Evolutionary conservation across 202 grass and related monocot genomes (phyloP).

Genomic region (Musa balbisiana): DNA sequence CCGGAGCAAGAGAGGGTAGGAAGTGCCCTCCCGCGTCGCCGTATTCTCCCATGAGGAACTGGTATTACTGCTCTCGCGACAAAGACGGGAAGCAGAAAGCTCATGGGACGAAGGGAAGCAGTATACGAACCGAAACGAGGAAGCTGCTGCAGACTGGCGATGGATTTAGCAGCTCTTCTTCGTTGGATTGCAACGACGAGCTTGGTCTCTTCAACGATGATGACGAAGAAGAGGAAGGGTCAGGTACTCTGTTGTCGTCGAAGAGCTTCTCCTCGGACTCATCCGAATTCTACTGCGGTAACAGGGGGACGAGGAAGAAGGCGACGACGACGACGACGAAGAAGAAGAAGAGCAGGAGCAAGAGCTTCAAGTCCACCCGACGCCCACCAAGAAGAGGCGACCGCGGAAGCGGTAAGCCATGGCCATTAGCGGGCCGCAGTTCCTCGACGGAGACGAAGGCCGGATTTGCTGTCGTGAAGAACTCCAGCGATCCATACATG

Average conservation of each 20-base stretch:
- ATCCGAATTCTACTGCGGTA: not conserved
- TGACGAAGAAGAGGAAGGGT: not conserved
- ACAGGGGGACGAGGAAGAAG: not conserved
- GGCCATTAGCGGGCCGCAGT: too few species aligned
- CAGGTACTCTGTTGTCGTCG: constrained; percentile 1
- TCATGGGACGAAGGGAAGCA: not conserved
- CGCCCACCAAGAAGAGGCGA: not conserved
- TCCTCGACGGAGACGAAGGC: too few species aligned
- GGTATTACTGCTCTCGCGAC: not conserved
- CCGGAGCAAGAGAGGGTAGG: not conserved
- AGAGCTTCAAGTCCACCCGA: not conserved
- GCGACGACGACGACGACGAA: not conserved
- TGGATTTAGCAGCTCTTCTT: not conserved
- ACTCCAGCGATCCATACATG: constrained; percentile 51
- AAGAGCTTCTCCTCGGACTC: constrained; percentile 7
- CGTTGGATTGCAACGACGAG: not conserved
- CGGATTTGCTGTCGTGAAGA: constrained; percentile 6
- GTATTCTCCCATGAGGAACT: not conserved
- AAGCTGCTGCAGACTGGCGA: not conserved
- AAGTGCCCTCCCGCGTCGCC: constrained; percentile 2
- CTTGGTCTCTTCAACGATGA: not conserved
- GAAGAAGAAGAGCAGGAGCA: not conserved
- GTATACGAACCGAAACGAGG: not conserved
- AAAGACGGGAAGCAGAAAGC: not conserved
- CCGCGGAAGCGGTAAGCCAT: not conserved